Evolutionary conservation across 257 asterid genomes (phyloP), one percentile per base, ranked within the genome.

Genomic region (Primulina eburnea): DNA sequence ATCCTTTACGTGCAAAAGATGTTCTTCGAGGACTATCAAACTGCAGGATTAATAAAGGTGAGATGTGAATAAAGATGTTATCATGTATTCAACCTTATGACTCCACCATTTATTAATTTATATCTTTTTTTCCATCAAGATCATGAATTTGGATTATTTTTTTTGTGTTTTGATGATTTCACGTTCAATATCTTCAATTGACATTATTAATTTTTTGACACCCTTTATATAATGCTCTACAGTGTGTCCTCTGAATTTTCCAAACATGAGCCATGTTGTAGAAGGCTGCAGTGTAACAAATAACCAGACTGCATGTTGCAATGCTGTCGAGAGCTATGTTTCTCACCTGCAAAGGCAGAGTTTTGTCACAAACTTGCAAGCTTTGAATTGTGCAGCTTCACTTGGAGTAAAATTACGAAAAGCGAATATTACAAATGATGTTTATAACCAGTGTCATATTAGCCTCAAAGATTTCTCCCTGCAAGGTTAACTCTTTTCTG

Each of bases 391-490:
- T 80, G 97, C 99, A 28, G 85, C 97, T 32, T 88, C 87, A 12
- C 91, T 94, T 66, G 97, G 99, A 63, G 82, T 79, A 20, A 84
- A 83, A 77, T 67, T 94, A 64, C 84, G 85, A 76, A 88, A 78
- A 76, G 96, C 87, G 35, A 94, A 91, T 78, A 83, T 91, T 64
- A 88, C 92, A 55, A 65, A 79, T 77, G 83, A 94, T 74, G 82
- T 91, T 62, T 91, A 88, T 69, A 80, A 73, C 75, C 90, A 86
- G 37, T 94, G 99, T 71, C 96, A 64, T 73, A 74, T 91, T 64
- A 91, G 88, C 84, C 97, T 94, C 73, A 94, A 92, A 83, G 97
- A 94, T 73, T 94, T 94, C 84, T 94, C 99, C 50, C 93, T 94
- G 69, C 99, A 94, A 91, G 99, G 99, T 91, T 67, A 69, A 84